Percentiles rank a stretch among this genome's conserved stretches.
phyloP scores from a whole-genome alignment of 148 eudicot genomes.

The Camellia sinensis region DNA sequence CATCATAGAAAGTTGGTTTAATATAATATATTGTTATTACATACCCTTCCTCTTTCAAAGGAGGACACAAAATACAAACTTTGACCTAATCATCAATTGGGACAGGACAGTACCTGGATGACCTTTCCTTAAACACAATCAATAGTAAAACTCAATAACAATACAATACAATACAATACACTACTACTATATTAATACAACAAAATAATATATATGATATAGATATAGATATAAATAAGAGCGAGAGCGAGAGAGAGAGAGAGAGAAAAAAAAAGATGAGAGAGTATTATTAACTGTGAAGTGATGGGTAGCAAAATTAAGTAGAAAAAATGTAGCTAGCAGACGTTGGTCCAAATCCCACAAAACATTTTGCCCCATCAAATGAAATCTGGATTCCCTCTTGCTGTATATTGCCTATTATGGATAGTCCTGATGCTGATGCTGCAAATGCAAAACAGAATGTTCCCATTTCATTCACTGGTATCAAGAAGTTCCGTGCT shows the following conservation, averaged over 20 bases:
- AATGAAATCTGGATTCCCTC: slow-evolving; percentile 91
- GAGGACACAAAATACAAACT: background rate
- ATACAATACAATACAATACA: no score
- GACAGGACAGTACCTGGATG: no score
- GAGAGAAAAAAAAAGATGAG: background rate
- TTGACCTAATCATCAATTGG: background rate
- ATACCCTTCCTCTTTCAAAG: background rate
- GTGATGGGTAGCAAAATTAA: background rate
- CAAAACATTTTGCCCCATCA: slow-evolving; percentile 70
- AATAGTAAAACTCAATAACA: no score
- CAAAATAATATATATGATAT: background rate
- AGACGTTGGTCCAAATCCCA: slow-evolving; percentile 89
- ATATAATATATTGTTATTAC: background rate
- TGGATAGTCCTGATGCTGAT: slow-evolving; percentile 60
- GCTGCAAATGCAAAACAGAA: slow-evolving; percentile 91
- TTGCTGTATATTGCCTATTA: slow-evolving; percentile 91
- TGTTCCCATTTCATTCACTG: slow-evolving; percentile 72
- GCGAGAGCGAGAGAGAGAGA: no score
- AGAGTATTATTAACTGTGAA: background rate
- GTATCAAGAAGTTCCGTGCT: slow-evolving; percentile 72
- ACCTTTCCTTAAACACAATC: no score
- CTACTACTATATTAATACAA: no score
- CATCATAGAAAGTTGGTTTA: background rate
- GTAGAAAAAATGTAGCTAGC: slow-evolving; percentile 27
- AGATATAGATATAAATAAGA: background rate